These are phyloP conservation scores for Fusarium nanum DNA, from an alignment of 2,329 filamentous ascomycete species.

Conservation along the genomic window DNA sequence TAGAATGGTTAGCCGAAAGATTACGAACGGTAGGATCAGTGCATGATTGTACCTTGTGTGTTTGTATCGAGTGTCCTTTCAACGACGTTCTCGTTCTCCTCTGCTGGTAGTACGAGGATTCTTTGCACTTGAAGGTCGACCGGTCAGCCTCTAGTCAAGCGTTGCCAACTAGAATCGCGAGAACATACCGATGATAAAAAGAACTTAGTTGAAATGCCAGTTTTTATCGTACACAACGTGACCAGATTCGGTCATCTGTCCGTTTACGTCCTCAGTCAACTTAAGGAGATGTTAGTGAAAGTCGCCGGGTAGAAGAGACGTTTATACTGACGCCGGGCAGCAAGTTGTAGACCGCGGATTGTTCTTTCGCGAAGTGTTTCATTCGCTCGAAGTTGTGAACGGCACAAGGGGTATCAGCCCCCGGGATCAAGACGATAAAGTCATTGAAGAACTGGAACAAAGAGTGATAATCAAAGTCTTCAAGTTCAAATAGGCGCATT, in stretches of 20 bases:
- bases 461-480: not conserved
- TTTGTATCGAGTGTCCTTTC: not conserved
- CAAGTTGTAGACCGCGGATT: accelerated
- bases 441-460: not conserved
- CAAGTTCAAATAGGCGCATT: accelerated
- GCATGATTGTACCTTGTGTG: not conserved
- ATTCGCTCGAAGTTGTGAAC: accelerated
- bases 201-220: no score
- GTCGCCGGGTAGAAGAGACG: not conserved
- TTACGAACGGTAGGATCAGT: not conserved
- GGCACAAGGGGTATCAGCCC: not conserved
- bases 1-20: not conserved
- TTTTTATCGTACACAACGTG: no score
- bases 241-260: no score
- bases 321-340: not conserved
- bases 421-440: not conserved
- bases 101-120: not conserved
- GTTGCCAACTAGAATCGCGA: not conserved
- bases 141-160: not conserved
- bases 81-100: not conserved
- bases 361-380: accelerated
- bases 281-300: not conserved
- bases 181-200: not conserved
- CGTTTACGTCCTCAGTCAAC: not conserved
- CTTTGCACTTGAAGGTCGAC: not conserved